phyloP scores from a whole-genome alignment of 2,329 filamentous ascomycete genomes.

The Amylocarpus encephaloides region DNA sequence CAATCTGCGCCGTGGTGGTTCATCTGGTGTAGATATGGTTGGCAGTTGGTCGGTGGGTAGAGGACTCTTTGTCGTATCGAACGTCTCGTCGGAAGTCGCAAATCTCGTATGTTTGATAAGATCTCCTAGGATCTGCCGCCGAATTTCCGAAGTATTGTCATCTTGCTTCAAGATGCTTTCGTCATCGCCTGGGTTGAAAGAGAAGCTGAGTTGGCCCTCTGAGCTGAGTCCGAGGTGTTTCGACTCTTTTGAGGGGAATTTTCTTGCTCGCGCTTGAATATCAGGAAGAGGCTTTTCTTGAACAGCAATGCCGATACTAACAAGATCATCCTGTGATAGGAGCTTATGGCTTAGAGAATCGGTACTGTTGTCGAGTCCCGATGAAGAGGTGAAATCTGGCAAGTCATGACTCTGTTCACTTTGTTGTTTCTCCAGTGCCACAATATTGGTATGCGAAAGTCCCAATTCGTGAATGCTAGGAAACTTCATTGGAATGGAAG shows the following conservation, averaged over 20 bases:
- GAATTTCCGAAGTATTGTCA: not conserved
- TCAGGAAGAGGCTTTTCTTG: constrained; percentile 19
- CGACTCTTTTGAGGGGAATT: not conserved
- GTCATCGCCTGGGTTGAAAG: constrained; percentile 26
- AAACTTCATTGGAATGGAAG: not conserved
- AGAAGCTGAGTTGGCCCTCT: constrained; percentile 17
- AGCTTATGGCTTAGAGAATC: not conserved
- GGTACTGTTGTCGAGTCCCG: constrained; percentile 13
- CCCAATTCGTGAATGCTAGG: not conserved
- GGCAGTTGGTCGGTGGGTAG: not conserved
- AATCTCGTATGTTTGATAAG: constrained; percentile 5
- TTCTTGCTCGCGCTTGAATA: constrained; percentile 3
- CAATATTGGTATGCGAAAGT: not conserved
- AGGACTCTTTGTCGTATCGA: not conserved
- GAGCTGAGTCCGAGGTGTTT: not conserved
- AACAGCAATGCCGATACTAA: constrained; percentile 6
- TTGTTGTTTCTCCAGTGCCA: not conserved
- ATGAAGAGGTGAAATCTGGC: constrained; percentile 17
- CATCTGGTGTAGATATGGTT: not conserved
- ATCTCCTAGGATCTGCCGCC: constrained; percentile 6
- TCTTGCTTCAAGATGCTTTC: constrained; percentile 7
- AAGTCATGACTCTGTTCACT: constrained; percentile 4
- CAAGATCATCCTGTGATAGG: not conserved
- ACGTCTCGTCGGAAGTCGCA: not conserved
- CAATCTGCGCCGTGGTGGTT: not conserved